phyloP scores from a whole-genome alignment of 208 protist genomes.

The Zelonia costaricensis region DNA sequence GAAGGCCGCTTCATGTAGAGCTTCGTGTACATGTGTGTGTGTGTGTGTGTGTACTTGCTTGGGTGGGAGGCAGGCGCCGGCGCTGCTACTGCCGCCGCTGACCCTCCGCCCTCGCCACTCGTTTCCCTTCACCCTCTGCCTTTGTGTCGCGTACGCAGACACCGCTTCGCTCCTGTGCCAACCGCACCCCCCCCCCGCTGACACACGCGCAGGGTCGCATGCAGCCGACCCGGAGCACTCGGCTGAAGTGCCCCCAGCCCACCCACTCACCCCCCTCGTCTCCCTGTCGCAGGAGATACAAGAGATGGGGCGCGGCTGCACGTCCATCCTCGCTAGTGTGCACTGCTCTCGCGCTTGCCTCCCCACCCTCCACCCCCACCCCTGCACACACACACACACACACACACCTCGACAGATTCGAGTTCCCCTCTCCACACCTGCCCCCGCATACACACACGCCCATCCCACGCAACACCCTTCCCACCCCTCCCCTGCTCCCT shows the following conservation, averaged over 20 bases:
- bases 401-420: neutral
- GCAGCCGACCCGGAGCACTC: too few relatives aligned
- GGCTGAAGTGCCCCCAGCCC: too few relatives aligned
- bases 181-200: too few relatives aligned
- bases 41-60: constrained; percentile 9
- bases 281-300: too few relatives aligned
- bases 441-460: neutral
- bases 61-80: neutral
- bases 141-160: neutral
- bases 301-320: too few relatives aligned
- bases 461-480: neutral
- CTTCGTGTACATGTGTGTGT: neutral
- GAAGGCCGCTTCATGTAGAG: constrained; percentile 24
- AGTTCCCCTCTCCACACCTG: neutral
- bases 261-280: too few relatives aligned
- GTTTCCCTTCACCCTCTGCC: neutral
- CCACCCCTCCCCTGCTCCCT: neutral
- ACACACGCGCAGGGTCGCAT: too few relatives aligned
- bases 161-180: neutral
- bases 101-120: neutral
- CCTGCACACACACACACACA: constrained; percentile 1
- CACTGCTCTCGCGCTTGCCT: too few relatives aligned
- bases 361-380: neutral
- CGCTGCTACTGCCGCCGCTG: neutral
- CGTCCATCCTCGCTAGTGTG: too few relatives aligned